Percentiles rank a stretch among this genome's conserved stretches.
Evolutionary conservation across 2,329 filamentous ascomycete species (phyloP).

Genomic region (Tolypocladium tundrense): DNA sequence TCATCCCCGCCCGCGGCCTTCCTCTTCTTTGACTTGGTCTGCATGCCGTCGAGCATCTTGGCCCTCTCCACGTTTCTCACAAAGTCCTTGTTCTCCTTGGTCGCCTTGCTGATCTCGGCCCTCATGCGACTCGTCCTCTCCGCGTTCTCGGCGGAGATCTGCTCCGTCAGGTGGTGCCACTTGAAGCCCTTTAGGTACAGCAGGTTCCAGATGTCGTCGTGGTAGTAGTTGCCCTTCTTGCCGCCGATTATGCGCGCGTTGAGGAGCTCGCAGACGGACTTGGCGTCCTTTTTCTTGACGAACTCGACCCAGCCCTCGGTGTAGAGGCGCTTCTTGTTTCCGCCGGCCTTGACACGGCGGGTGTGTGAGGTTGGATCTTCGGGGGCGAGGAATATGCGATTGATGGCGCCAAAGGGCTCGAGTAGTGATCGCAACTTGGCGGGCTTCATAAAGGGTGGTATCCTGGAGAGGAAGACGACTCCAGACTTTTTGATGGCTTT

Average conservation of each 20-base stretch:
- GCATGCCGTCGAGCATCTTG: constrained; percentile 70
- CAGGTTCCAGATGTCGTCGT: constrained; percentile 80
- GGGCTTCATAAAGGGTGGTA: constrained; percentile 85
- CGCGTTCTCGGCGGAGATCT: constrained; percentile 73
- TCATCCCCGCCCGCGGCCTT: constrained; percentile 16
- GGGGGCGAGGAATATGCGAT: constrained; percentile 69
- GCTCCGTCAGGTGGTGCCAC: constrained; percentile 65
- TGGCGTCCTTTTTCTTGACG: constrained; percentile 62
- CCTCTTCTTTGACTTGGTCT: constrained; percentile 41
- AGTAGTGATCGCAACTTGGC: constrained; percentile 66
- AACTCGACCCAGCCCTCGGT: constrained; percentile 86
- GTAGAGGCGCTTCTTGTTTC: constrained; percentile 75
- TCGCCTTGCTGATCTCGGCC: constrained; percentile 65
- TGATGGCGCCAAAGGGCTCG: constrained; percentile 63
- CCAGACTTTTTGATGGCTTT: constrained; percentile 62
- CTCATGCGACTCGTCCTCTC: constrained; percentile 66
- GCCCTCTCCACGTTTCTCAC: constrained; percentile 68
- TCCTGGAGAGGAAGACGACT: constrained; percentile 72
- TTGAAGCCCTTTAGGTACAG: constrained; percentile 77
- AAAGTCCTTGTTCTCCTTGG: constrained; percentile 73
- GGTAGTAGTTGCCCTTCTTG: constrained; percentile 74
- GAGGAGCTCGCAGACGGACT: constrained; percentile 62
- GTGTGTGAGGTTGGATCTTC: constrained; percentile 59
- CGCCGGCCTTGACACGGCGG: constrained; percentile 59
- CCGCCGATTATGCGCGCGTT: constrained; percentile 73